These are phyloP conservation scores for Psilocybe subaeruginosa DNA, from an alignment of 768 basidiomycete genomes.

Conservation along the genomic window DNA sequence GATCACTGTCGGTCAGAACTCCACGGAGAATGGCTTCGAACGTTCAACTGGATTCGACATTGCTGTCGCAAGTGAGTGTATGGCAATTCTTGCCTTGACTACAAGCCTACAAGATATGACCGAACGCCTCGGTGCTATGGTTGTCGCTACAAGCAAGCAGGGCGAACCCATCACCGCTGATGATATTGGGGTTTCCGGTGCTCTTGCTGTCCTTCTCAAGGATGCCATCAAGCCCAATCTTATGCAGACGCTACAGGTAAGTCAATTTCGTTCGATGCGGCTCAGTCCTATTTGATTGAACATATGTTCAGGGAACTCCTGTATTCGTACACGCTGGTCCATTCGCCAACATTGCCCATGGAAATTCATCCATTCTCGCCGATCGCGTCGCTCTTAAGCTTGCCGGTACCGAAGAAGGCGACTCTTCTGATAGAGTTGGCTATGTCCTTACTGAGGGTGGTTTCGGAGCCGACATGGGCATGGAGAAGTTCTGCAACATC, in stretches of 20 bases:
- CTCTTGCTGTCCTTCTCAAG: constrained; percentile 96
- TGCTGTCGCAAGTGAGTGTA: constrained; percentile 94
- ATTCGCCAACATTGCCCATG: constrained; percentile 99
- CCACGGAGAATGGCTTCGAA: constrained; percentile 88
- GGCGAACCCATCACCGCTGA: constrained; percentile 95
- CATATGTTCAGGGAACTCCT: constrained; percentile 76
- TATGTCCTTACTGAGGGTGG: constrained; percentile 99
- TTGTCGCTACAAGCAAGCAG: constrained; percentile 89
- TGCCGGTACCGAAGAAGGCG: constrained; percentile 92
- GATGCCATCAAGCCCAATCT: constrained; percentile 99
- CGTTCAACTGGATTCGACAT: constrained; percentile 96
- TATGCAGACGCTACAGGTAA: constrained; percentile 93
- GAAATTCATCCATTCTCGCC: constrained; percentile 98
- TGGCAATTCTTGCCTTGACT: constrained; percentile 95
- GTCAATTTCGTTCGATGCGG: constrained; percentile 3
- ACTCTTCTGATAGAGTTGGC: constrained; percentile 77
- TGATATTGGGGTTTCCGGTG: constrained; percentile 93
- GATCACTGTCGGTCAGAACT: constrained; percentile 88
- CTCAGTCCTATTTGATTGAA: constrained; percentile 1
- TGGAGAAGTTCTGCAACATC: constrained; percentile 99
- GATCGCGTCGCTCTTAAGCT: constrained; percentile 96
- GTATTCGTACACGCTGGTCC: constrained; percentile 99
- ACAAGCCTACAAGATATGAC: constrained; percentile 92
- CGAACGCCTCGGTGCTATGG: constrained; percentile 92
- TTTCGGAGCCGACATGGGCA: constrained; percentile 98